Evolutionary conservation across 768 basidiomycete species (phyloP).

Genomic region (Crepidotus variabilis): DNA sequence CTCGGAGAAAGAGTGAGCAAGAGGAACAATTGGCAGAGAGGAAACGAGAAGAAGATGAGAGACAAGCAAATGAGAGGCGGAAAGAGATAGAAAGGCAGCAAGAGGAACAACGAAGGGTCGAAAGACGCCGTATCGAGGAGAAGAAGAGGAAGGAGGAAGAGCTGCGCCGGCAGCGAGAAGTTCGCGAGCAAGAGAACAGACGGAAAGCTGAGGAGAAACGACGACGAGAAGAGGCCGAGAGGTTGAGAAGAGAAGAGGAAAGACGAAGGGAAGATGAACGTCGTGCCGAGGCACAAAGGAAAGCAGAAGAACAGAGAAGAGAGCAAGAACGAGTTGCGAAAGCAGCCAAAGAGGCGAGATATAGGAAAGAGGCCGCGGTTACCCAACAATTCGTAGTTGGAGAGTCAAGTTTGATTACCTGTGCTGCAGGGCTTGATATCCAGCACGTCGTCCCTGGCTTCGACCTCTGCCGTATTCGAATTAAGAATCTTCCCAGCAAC

Average conservation of each 20-base stretch:
- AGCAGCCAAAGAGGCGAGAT: slow-evolving; percentile 8
- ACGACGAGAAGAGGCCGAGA: background rate
- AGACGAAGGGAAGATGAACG: slow-evolving; percentile 5
- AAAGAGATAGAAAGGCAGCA: background rate
- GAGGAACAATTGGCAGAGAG: background rate
- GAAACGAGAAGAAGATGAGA: background rate
- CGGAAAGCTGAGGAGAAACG: background rate
- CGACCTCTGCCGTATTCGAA: slow-evolving; percentile 44
- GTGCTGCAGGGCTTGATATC: slow-evolving; percentile 45
- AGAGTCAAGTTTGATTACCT: slow-evolving; percentile 47
- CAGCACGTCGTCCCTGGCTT: slow-evolving; percentile 43
- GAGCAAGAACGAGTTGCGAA: slow-evolving; percentile 15
- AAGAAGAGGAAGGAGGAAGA: background rate
- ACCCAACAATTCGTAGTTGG: slow-evolving; percentile 39
- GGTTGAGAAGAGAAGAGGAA: slow-evolving; percentile 6
- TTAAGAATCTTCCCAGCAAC: slow-evolving; percentile 42
- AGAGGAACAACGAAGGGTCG: background rate
- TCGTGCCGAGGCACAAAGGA: background rate
- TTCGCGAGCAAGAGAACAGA: background rate
- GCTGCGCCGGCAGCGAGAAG: background rate
- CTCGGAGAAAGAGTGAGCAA: background rate
- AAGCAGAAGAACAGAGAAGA: slow-evolving; percentile 4
- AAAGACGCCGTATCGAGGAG: background rate
- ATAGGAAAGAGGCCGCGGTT: slow-evolving; percentile 36
- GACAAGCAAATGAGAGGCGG: background rate